Evolutionary conservation across 345 rosid genomes (phyloP), one percentile per base, ranked within the genome.

Genomic region (Viola odorata): DNA sequence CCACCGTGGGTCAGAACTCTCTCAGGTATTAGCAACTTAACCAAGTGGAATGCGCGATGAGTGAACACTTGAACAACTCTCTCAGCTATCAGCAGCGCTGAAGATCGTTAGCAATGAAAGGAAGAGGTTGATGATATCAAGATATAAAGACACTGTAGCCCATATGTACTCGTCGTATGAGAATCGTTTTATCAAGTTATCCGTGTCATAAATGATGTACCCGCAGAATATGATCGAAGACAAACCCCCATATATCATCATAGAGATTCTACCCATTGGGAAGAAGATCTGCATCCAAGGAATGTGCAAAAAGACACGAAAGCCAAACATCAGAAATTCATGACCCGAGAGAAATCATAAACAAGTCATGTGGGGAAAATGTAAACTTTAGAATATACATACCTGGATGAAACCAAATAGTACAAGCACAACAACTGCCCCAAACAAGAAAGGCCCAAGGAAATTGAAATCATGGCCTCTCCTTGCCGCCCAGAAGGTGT

Each of bases 401-500:
- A 87, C 96, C 91, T 85, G 97, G 60, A 91, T 82, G 55, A 87
- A 6, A 57, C 78, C 76, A 57, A 91, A 91, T 12, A 85, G 74
- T 55, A 84, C 45, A n/a, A 88, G 75, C 36, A 77, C 76, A 38
- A 82, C 55, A 52, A 85, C 0, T 6, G 89, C 84, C 57, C 83
- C 91, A 64, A 72, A 81, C 83, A 88, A 72, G 79, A 86, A 86
- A 38, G 91, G 97, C 10, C 94, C 94, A 9, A 82, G 84, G 79
- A 88, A 91, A 68, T 75, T 83, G 77, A 91, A 88, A 73, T 91
- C 94, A 10, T 86, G 78, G 66, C 91, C 96, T 65, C 88, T 85
- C 59, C 73, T 78, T 11, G 83, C 94, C 14, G 96, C 97, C 97
- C 96, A 91, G 75, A 88, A 86, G 9, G 96, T 91, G 80, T 81